A percentile compares a stretch with the other conserved stretches of the same genome.
phyloP scores from a whole-genome alignment of 169 alveolate genomes.

The Miamiensis avidus region DNA sequence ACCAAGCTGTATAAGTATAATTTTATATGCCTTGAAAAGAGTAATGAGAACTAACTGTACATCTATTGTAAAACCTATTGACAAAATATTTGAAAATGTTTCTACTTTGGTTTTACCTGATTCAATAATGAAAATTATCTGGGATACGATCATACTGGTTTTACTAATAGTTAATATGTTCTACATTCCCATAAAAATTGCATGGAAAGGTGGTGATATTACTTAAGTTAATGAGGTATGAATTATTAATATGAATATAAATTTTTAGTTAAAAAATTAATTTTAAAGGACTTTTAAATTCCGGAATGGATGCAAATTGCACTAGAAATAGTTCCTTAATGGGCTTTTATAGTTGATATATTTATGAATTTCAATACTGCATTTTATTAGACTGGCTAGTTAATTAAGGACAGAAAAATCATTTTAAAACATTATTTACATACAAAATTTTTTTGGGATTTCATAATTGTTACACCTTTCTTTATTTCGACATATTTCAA shows the following conservation, averaged over 20 bases:
- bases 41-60: neutral
- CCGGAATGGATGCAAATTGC: no score
- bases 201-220: conserved; percentile 2
- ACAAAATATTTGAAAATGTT: neutral
- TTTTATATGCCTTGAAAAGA: neutral
- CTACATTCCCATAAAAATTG: conserved; percentile 4
- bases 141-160: conserved; percentile 5
- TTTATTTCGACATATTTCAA: conserved; percentile 2
- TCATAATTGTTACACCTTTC: conserved; percentile 7
- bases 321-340: conserved; percentile 5
- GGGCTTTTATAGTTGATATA: conserved; percentile 13
- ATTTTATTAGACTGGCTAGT: conserved; percentile 6
- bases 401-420: neutral
- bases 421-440: neutral
- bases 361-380: conserved; percentile 20
- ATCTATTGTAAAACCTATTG: neutral
- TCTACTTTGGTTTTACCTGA: neutral
- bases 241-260: neutral
- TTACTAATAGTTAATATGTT: conserved; percentile 3
- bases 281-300: neutral
- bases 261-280: neutral
- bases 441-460: conserved; percentile 10
- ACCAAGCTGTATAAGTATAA: neutral
- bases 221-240: neutral
- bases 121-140: neutral